Conservation (phyloP, 1,284 basidiomycete genomes). For the Phylloporus gajari region DNA sequence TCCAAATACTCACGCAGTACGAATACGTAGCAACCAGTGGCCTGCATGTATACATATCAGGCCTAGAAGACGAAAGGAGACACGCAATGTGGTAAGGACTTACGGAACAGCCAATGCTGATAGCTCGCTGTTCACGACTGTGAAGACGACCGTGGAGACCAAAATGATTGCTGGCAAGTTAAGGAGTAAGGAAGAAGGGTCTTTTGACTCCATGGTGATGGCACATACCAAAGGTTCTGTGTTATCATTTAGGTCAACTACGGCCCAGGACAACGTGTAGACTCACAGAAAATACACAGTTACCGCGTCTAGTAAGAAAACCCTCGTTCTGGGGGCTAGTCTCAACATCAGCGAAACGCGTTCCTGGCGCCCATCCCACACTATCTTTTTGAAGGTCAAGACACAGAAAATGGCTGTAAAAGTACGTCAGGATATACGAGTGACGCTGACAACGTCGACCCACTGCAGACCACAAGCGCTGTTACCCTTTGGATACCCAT, state of each 20-base stretch:
- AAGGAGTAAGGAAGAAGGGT: not conserved
- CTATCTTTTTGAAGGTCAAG: slow-evolving; percentile 27
- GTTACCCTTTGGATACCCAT: slow-evolving; percentile 20
- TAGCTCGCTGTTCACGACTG: too few species aligned
- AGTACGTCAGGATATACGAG: slow-evolving; percentile 13
- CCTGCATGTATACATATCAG: too few species aligned
- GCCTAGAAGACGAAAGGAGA: too few species aligned
- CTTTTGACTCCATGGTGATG: not conserved
- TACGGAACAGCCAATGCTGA: too few species aligned
- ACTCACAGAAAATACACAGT: slow-evolving; percentile 35
- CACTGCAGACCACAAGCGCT: slow-evolving; percentile 30
- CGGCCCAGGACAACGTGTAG: not conserved
- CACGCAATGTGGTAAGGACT: too few species aligned
- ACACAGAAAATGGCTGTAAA: slow-evolving; percentile 24
- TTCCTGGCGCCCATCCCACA: slow-evolving; percentile 4
- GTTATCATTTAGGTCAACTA: not conserved
- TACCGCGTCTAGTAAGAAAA: slow-evolving; percentile 26
- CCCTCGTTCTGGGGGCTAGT: slow-evolving; percentile 2
- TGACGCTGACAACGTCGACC: not conserved
- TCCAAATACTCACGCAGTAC: too few species aligned
- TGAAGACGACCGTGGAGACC: too few species aligned
- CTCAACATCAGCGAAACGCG: not conserved
- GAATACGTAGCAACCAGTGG: too few species aligned
- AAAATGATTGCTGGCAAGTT: too few species aligned
- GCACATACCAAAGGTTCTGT: slow-evolving; percentile 29